These are phyloP conservation scores for Cystofilobasidium macerans DNA, from an alignment of 768 basidiomycete species.

Conservation along the genomic window DNA sequence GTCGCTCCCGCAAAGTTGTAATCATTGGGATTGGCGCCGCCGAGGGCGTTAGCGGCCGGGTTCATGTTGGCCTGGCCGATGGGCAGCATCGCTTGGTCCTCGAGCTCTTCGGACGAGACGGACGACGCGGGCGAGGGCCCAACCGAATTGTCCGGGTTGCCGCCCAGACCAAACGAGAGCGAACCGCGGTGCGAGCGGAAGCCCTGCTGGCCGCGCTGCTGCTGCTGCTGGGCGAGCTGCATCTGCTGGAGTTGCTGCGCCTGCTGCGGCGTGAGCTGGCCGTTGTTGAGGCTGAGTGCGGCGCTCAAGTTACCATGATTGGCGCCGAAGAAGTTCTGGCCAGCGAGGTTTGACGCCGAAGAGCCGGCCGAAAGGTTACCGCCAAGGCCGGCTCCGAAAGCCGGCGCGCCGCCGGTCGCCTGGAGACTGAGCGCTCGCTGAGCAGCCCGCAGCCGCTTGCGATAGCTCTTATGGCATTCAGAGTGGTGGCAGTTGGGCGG, in stretches of 20 bases:
- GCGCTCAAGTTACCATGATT: not conserved
- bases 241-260: slow-evolving; percentile 16
- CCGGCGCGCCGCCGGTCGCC: not conserved
- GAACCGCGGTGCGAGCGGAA: slow-evolving; percentile 17
- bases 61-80: slow-evolving; percentile 1
- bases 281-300: slow-evolving; percentile 2
- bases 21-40: slow-evolving; percentile 11
- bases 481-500: slow-evolving; percentile 43
- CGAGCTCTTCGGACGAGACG: slow-evolving; percentile 36
- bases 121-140: slow-evolving; percentile 32
- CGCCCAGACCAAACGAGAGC: slow-evolving; percentile 14
- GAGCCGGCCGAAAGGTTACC: not conserved
- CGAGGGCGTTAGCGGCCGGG: not conserved
- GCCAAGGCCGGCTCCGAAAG: not conserved
- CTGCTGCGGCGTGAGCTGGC: slow-evolving; percentile 16
- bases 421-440: slow-evolving; percentile 31
- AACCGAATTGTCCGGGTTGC: slow-evolving; percentile 34
- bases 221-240: slow-evolving; percentile 18
- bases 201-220: slow-evolving; percentile 5
- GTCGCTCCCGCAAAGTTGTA: slow-evolving; percentile 35
- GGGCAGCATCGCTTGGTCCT: slow-evolving; percentile 30
- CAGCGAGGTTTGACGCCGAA: not conserved
- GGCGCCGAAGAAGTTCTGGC: not conserved
- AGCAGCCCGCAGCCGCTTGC: slow-evolving; percentile 40
- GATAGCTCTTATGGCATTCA: slow-evolving; percentile 43